Base-by-base conservation (phyloP, 768 basidiomycete species). In the Boletus bicolor region DNA sequence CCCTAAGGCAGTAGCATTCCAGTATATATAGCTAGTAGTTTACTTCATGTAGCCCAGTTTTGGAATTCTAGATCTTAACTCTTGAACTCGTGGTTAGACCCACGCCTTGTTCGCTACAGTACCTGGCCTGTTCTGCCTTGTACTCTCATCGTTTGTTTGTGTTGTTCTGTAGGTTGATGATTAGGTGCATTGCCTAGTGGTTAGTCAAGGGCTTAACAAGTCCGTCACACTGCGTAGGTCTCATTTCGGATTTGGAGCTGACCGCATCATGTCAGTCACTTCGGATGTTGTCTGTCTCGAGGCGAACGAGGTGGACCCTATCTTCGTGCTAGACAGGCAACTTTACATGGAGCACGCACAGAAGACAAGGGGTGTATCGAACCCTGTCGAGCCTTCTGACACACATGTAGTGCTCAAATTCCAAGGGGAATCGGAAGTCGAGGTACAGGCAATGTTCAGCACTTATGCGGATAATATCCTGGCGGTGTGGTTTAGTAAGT, bases 281-380 rank as follows among this genome's bases (percentile, higher is more conserved):
- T 46, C 66, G 10, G 57, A 68, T 0, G 61, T 74, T 14, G 82
- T 8, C 57, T 70, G 36, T 50, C 69, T 11, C 17, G 67, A 75
- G 5, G 72, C 76, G 10, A 55, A 63, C 30, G 32, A 19, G 36
- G 72, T 74, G 59, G 81, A 83, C 61, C 79, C 82, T 2, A 63
- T 84, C n/a, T 77, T 71, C 56, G 56, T 84, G 51, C 61, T 72
- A 24, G 80, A 78, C 59, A 77, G 83, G 37, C 73, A 77, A 58
- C 52, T 82, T 41, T 60, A 64, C 38, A 55, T 82, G 17, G 71
- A 78, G 58, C 81, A 73, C 54, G 76, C 79, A 6, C 54, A 58
- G 12, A 52, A 17, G 8, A 0, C 30, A 19, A 52, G 7, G 44
- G 26, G 24, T 24, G 14, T 0, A 12, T 4, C 26, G 15, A 43